Conservation (phyloP, 345 rosid genomes). For the Pistacia vera region DNA sequence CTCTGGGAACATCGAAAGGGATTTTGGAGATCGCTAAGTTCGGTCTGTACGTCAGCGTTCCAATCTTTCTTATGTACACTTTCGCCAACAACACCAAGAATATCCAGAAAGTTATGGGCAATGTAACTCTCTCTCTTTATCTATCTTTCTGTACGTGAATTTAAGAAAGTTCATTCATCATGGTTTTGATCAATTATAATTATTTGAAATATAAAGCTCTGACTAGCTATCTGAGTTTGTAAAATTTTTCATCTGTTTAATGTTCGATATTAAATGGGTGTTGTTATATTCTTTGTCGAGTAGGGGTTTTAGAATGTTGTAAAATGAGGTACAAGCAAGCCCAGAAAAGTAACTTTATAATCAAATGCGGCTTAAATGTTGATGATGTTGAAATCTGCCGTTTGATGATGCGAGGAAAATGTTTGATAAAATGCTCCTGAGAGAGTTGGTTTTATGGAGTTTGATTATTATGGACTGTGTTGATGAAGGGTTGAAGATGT, state of each 20-base stretch:
- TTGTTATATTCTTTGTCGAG: not conserved
- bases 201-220: not conserved
- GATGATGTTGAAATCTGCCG: too few species aligned
- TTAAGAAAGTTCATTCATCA: not conserved
- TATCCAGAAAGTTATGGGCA: slow-evolving; percentile 84
- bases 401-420: too few species aligned
- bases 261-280: not conserved
- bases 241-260: not conserved
- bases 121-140: slow-evolving; percentile 39
- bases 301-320: not conserved
- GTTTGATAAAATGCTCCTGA: too few species aligned
- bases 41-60: slow-evolving; percentile 71
- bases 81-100: slow-evolving; percentile 85
- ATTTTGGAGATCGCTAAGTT: slow-evolving; percentile 82
- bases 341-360: too few species aligned
- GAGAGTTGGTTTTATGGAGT: too few species aligned
- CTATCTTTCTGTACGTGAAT: not conserved
- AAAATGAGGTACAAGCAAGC: too few species aligned
- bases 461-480: too few species aligned
- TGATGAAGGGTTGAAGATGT: too few species aligned
- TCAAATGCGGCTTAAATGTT: too few species aligned
- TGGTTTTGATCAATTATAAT: not conserved
- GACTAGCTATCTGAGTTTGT: not conserved
- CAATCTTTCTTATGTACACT: slow-evolving; percentile 71
- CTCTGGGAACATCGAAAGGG: slow-evolving; percentile 73